Base-by-base conservation (phyloP, 257 asterid genomes). In the Sherardia arvensis region DNA sequence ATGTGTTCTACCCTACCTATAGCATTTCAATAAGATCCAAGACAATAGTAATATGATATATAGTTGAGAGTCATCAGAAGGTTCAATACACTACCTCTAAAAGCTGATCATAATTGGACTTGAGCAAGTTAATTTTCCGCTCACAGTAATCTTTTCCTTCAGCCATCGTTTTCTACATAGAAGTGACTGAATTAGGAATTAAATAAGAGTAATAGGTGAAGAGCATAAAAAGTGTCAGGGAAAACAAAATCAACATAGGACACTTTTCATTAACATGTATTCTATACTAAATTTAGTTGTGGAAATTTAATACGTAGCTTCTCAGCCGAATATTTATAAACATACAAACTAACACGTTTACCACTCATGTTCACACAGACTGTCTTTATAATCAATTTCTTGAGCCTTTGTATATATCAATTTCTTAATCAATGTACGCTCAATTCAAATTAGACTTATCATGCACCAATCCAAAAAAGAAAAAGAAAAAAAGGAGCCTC, bases 61-160 rank as follows among this genome's bases (percentile, higher is more conserved):
- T 18, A 55, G 61, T 17, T 28, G 18, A 57, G 6, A 56, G 5
- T 12, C 28, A 55, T 55, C 60, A 55, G 38, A 18, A 53, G 62
- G 59, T 34, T 29, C 28, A 8, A 2, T 20, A 33, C 54, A 63
- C 78, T 82, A 92, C 97, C 96, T 92, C 97, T 30, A 90, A 82
- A 69, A 92, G 96, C 66, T 89, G 99, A 54, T 90, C 97, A 48
- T 92, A 87, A 65, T 92, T 92, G 71, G 97, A 92, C 87, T 90
- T 87, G 12, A 92, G 94, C 86, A 92, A 67, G 54, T 76, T 77
- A 66, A 90, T 85, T 78, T 92, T 92, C 15, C 96, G 88, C 76
- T 87, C 97, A 32, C 96, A 92, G 69, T 87, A 92, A 74, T 92
- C 95, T 77, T 87, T 90, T 48, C 97, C 97, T 84, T 92, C 91